Evolutionary conservation across 78 protist species (phyloP).

Genomic region (Dictyostelium firmibasis): DNA sequence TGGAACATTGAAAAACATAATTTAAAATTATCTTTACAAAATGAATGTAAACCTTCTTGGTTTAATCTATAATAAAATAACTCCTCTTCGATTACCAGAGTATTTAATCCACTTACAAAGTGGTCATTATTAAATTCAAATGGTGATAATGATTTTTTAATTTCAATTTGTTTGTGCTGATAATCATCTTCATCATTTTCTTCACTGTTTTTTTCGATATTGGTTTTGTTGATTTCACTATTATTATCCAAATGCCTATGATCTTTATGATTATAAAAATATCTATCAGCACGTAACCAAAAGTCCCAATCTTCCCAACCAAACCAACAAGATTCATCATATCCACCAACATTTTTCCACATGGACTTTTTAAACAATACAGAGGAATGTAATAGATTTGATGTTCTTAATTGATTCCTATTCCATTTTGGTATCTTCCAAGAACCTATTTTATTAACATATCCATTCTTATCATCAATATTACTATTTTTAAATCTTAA

Average conservation of each 20-base stretch:
- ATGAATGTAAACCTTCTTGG: slow-evolving; percentile 68
- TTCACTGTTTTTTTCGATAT: neutral
- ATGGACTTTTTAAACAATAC: slow-evolving; percentile 12
- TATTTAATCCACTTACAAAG: neutral
- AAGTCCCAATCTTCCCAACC: slow-evolving; percentile 84
- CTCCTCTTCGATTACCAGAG: neutral
- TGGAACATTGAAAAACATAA: slow-evolving; percentile 71
- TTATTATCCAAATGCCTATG: neutral
- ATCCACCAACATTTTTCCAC: slow-evolving; percentile 37
- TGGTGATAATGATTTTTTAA: neutral
- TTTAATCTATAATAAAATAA: slow-evolving; percentile 42
- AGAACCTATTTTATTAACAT: neutral
- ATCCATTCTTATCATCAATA: neutral
- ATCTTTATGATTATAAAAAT: neutral
- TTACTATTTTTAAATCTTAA: slow-evolving; percentile 4
- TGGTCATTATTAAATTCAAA: neutral
- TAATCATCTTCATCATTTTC: neutral
- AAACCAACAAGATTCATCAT: slow-evolving; percentile 36
- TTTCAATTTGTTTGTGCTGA: neutral
- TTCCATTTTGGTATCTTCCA: slow-evolving; percentile 45
- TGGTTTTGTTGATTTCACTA: neutral
- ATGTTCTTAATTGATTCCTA: neutral
- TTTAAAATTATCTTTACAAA: slow-evolving; percentile 43
- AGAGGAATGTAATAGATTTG: slow-evolving; percentile 44
- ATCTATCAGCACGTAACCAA: slow-evolving; percentile 49